phyloP scores from a whole-genome alignment of 257 asterid species.

The Penstemon eatonii region DNA sequence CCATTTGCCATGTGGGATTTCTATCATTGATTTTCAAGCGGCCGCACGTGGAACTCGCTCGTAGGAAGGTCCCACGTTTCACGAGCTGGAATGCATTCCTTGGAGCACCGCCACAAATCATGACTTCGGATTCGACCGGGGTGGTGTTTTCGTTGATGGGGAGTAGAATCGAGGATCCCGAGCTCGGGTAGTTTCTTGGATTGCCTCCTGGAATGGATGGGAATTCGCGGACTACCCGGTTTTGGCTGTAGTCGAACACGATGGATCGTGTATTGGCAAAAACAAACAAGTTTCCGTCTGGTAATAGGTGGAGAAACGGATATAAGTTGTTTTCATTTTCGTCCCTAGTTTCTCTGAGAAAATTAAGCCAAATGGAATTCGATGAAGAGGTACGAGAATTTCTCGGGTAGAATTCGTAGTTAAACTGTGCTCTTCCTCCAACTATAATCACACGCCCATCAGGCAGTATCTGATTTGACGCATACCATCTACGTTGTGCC shows the following conservation, averaged over 20 bases:
- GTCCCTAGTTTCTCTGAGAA: constrained; percentile 58
- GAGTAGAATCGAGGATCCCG: constrained; percentile 66
- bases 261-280: constrained; percentile 63
- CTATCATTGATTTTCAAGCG: constrained; percentile 40
- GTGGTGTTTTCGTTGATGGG: constrained; percentile 50
- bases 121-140: constrained; percentile 37
- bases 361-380: constrained; percentile 28
- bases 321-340: constrained; percentile 59
- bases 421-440: constrained; percentile 65
- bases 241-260: constrained; percentile 40
- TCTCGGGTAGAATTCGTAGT: constrained; percentile 56
- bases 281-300: constrained; percentile 61
- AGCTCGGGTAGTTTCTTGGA: constrained; percentile 72
- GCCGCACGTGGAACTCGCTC: constrained; percentile 53
- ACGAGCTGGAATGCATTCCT: constrained; percentile 33
- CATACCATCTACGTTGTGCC: constrained; percentile 58
- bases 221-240: constrained; percentile 37
- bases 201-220: constrained; percentile 50
- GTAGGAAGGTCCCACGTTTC: constrained; percentile 32
- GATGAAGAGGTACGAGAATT: neutral
- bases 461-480: constrained; percentile 64
- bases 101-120: constrained; percentile 73
- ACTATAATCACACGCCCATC: constrained; percentile 58
- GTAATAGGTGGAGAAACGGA: constrained; percentile 63
- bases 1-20: constrained; percentile 52